Base-by-base conservation (phyloP, 1,139 yeast species). In the Wickerhamomyces sp. region DNA sequence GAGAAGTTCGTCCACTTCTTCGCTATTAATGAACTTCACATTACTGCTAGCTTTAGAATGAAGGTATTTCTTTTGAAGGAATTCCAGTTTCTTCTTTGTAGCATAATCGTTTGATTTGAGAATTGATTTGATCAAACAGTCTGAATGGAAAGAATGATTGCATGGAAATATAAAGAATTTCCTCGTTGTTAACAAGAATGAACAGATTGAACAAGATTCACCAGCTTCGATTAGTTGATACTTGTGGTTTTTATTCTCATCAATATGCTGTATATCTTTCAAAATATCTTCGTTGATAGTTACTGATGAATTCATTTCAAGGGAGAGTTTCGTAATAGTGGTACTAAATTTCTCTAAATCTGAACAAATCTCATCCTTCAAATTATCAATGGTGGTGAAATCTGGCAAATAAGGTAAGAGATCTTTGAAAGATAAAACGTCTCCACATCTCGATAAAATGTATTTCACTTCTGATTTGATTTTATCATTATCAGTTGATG, bases 121-220 rank as follows among this genome's bases (percentile, higher is more conserved):
- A 31, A 83, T 74, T 28, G 65, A 65, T 42, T 78, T 74, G 5
- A 85, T 74, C 21, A 89, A 62, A 62, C 98, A 94, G 54, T 89
- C 96, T 41, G 82, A 81, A 58, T 94, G 98, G 65, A 86, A 85
- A 7, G 87, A 79, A 61, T 92, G 98, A 45, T 78, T 84, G 56
- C 98, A 92, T 0, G 97, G 96, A 56, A 89, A 92, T 10, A 83
- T 78, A 37, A 84, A 72, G 54, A 89, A 90, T 52, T 82, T 81
- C 42, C 90, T 76, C 5, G 81, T 74, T 3, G 88, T 74, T 35
- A 92, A 65, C 7, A 94, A 72, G 48, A 73, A 73, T 15, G 70
- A 64, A 61, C 98, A 94, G 5, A 77, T 51, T 33, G 74, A 70
- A 63, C 99, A 92, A 1, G 92, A 76, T 47, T 83, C 94, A 2